These are phyloP conservation scores for Epichloe uncinata DNA, from an alignment of 2,329 filamentous ascomycete species.

Conservation along the genomic window DNA sequence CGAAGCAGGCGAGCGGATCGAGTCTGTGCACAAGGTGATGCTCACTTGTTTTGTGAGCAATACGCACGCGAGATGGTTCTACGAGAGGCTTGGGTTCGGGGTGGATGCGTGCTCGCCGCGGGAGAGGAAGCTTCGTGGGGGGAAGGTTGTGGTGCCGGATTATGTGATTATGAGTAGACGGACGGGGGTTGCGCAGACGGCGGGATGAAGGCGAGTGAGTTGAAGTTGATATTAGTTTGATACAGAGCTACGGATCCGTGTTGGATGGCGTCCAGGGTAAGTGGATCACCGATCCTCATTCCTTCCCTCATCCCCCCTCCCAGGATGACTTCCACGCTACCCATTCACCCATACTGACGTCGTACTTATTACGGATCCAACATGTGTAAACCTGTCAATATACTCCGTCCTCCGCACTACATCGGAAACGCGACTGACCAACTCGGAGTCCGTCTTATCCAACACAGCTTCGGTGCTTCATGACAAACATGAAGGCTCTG, in stretches of 20 bases:
- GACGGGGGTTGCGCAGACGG: constrained; percentile 10
- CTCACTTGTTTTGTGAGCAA: constrained; percentile 60
- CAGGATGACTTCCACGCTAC: too few species aligned
- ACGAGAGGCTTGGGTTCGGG: constrained; percentile 44
- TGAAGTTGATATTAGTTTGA: too few species aligned
- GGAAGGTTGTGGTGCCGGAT: constrained; percentile 39
- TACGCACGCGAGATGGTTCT: constrained; percentile 42
- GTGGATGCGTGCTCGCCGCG: constrained; percentile 42
- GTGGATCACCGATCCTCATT: too few species aligned
- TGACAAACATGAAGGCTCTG: constrained; percentile 20
- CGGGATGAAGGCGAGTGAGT: neutral
- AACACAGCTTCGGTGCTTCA: neutral
- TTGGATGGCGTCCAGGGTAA: too few species aligned
- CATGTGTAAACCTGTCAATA: too few species aligned
- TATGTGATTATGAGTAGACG: constrained; percentile 47
- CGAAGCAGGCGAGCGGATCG: constrained; percentile 37
- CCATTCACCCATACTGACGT: too few species aligned
- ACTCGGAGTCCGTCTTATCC: neutral
- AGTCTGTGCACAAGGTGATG: constrained; percentile 53
- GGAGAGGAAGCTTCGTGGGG: constrained; percentile 38
- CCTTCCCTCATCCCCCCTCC: too few species aligned
- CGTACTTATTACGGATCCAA: too few species aligned
- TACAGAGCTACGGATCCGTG: too few species aligned
- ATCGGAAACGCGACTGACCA: neutral
- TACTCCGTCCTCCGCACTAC: too few species aligned